Evolutionary conservation across 2,329 filamentous ascomycete species (phyloP), one percentile per base, ranked within the genome.

Genomic region (Hymenoscyphus fraxineus): DNA sequence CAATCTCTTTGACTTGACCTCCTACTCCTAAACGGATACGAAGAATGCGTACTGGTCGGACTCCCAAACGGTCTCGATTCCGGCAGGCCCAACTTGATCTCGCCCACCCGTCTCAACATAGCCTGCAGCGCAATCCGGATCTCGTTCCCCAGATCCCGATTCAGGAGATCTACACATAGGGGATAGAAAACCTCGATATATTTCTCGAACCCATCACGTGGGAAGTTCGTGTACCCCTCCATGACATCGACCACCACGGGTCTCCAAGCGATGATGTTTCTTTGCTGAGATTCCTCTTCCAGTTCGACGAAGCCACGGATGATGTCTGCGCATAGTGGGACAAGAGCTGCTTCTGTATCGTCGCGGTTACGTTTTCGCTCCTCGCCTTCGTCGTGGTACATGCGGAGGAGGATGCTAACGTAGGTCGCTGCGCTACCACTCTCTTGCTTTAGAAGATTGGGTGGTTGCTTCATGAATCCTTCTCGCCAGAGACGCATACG

Each of bases 401-500:
- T 99, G 59, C 95, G 85, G 79, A 99, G 92, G 35, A 99, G 81
- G 69, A 99, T 99, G 67, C 90, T 90, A 41, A 99, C 92, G 76
- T 99, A 99, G 1, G 96, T 97, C 2, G 92, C 91, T 0, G 95
- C 95, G 63, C 90, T 91, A 51, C 95, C 94, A 66, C 87, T 92
- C 79, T 99, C 95, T 76, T 99, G 95, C 80, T 99, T 99, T 38
- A 99, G 84, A 13, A 99, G 82, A 73, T 99, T 99, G 2, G 95
- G 95, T 16, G 95, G 94, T 76, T 99, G 95, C 79, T 96, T 97
- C 95, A 99, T 99, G 82, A 99, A 99, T 0, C 96, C 95, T 76
- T 99, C 95, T 60, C 93, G 85, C 92, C 96, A 99, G 19, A 99
- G 83, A 19, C 92, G 87, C 84, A 96, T 96, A 57, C 95, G 88